Base-by-base conservation (phyloP, 2,329 filamentous ascomycete genomes). In the Aspergillus tanneri region DNA sequence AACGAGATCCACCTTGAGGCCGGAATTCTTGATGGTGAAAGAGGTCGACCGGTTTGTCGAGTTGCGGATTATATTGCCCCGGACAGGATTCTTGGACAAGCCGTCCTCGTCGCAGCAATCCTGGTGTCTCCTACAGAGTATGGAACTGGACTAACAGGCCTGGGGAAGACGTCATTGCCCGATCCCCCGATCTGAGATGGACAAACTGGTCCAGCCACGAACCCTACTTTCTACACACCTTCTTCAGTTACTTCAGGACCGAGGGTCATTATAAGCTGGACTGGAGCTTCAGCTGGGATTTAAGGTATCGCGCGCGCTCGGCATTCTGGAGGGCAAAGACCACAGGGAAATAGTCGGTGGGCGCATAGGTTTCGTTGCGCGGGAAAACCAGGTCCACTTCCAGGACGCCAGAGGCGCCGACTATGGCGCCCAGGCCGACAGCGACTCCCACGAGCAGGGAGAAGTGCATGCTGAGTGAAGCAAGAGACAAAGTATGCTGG, bases 331-430 rank as follows among this genome's bases (percentile, higher is more conserved):
- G 2, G 7, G 28, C 30, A 44, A 44, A 44, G 28, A 44, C 30
- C 14, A 44, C 14, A 24, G 30, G 41, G 27, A 44, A 44, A 11
- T n/a, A 7, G 8, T 35, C 28, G 22, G 19, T 36, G 23, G 41
- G 41, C 19, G 41, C 41, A 25, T 44, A 44, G 16, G 41, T 44
- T 12, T 44, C 30, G 27, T 44, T 44, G 6, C 28, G 30, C 8
- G 41, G 41, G 30, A 44, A 44, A n/a, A 44, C 16, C 18, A 36
- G 28, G 30, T 44, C 41, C 19, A 36, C 30, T 23, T 44, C 41
- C 8, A 44, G 22, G 8, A 44, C 27, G 14, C 19, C 21, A 8
- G 41, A 14, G 14, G 30, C 30, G 2, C 21, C 18, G 10, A 25
- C 22, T 5, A 44, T 37, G 5, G 18, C 18, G 7, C 18, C 18